A percentile compares a stretch with the other conserved stretches of the same genome.
Evolutionary conservation across 1,139 yeast species (phyloP).

Genomic region (Geotrichum reessii): DNA sequence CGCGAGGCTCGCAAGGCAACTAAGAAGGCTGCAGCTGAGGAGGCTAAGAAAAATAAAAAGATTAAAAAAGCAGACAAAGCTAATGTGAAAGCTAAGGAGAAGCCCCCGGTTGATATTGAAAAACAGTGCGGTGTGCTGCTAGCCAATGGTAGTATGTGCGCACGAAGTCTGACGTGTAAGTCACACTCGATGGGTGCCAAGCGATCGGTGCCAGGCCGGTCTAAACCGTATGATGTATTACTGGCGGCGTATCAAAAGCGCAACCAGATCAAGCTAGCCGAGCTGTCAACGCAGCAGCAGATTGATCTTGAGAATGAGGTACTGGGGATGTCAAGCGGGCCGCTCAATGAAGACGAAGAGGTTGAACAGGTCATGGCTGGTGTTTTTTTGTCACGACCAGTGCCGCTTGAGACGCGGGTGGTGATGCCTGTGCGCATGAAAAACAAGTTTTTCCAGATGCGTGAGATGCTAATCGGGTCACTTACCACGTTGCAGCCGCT

Average conservation of each 20-base stretch:
- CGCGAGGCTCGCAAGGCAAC: constrained; percentile 14
- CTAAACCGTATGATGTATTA: constrained; percentile 84
- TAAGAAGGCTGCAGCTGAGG: constrained; percentile 56
- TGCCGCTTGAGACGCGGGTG: constrained; percentile 75
- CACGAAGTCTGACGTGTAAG: constrained; percentile 90
- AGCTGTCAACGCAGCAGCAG: constrained; percentile 32
- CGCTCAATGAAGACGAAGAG: constrained; percentile 74
- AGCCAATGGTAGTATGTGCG: constrained; percentile 91
- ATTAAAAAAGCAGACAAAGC: constrained; percentile 20
- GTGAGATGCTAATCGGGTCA: constrained; percentile 44
- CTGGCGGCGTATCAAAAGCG: constrained; percentile 86
- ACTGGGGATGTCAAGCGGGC: constrained; percentile 26
- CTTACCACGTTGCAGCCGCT: constrained; percentile 25
- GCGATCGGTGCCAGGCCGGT: constrained; percentile 85
- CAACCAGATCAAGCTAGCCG: constrained; percentile 73
- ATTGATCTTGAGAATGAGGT: constrained; percentile 35
- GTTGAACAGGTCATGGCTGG: constrained; percentile 91
- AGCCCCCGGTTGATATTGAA: constrained; percentile 90
- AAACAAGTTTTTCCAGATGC: constrained; percentile 68
- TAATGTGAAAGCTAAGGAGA: constrained; percentile 77
- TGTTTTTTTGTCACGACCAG: constrained; percentile 65
- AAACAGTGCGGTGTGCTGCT: constrained; percentile 93
- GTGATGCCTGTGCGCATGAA: constrained; percentile 66
- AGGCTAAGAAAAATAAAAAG: constrained; percentile 67
- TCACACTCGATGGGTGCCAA: constrained; percentile 98